Conservation (phyloP, 306 rosid genomes). For the Sicyos baderoa region DNA sequence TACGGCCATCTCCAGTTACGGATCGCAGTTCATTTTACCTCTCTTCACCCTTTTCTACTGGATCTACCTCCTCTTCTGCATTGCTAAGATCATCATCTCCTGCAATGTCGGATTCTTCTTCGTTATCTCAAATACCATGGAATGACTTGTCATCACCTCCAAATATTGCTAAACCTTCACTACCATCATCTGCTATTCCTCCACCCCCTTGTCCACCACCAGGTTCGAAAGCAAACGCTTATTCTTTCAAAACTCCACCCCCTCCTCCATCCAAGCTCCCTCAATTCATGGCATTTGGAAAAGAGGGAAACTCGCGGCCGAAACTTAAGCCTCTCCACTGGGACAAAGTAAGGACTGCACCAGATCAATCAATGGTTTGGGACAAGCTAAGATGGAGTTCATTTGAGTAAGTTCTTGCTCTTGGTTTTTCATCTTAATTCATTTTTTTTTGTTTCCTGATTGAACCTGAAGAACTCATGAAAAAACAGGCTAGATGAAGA, state of each 20-base stretch:
- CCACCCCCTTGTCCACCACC: conserved; percentile 88
- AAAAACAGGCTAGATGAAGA: conserved; percentile 83
- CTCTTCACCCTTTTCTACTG: conserved; percentile 41
- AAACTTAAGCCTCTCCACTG: conserved; percentile 97
- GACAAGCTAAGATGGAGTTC: conserved; percentile 86
- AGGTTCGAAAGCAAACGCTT: conserved; percentile 25
- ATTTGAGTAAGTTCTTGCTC: conserved; percentile 65
- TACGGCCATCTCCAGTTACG: conserved; percentile 36
- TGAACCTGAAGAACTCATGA: conserved; percentile 18
- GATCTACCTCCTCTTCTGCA: conserved; percentile 47
- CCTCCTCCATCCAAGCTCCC: conserved; percentile 73
- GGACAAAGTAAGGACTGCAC: conserved; percentile 96
- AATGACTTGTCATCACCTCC: conserved; percentile 28
- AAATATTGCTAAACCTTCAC: conserved; percentile 22
- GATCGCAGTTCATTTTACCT: conserved; percentile 30
- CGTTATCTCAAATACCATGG: conserved; percentile 34
- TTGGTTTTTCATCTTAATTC: neutral
- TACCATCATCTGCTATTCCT: conserved; percentile 43
- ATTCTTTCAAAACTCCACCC: conserved; percentile 47
- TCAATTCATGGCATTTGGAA: conserved; percentile 54
- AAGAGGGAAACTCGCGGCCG: conserved; percentile 70
- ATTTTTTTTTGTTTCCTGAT: neutral
- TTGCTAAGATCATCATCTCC: conserved; percentile 45
- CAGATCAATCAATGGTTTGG: conserved; percentile 92
- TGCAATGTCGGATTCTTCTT: conserved; percentile 36